phyloP scores from a whole-genome alignment of 352 stramenopile species.

The Globisporangium barbulae region DNA sequence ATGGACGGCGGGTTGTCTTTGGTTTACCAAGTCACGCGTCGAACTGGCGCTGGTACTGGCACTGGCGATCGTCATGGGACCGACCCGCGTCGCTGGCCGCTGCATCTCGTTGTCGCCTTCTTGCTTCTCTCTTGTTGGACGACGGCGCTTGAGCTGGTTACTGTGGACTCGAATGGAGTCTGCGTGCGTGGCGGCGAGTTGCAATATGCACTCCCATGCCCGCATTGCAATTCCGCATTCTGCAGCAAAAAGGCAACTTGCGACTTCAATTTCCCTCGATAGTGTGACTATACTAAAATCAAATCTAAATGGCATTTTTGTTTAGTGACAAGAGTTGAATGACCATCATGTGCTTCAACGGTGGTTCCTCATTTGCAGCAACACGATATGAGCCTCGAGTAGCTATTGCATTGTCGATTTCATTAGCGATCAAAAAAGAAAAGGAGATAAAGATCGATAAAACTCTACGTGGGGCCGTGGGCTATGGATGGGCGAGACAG shows the following conservation, averaged over 20 bases:
- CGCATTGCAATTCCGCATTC: not conserved
- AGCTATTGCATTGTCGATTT: conserved; percentile 2
- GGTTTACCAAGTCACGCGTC: not conserved
- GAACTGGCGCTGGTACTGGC: not conserved
- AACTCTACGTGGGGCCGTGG: conserved; percentile 8
- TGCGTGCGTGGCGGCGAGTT: not conserved
- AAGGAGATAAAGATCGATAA: conserved; percentile 6
- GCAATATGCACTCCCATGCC: not conserved
- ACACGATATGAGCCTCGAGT: too few relatives aligned
- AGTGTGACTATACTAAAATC: conserved; percentile 5
- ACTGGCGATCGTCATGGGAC: not conserved
- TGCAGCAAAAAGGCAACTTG: conserved; percentile 4
- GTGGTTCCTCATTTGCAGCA: too few relatives aligned
- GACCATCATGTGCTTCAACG: not conserved
- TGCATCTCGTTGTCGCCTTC: not conserved
- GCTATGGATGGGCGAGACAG: not conserved
- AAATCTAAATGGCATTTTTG: not conserved
- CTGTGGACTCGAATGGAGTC: not conserved
- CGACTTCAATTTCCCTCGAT: conserved; percentile 17
- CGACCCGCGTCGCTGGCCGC: not conserved
- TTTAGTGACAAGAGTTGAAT: conserved; percentile 4
- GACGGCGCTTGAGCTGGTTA: not conserved
- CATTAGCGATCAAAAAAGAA: conserved; percentile 10
- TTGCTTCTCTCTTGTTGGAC: not conserved
- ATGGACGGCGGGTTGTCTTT: not conserved